Conservation (phyloP, 495 filamentous ascomycete genomes). For the Talaromyces wortmannii region DNA sequence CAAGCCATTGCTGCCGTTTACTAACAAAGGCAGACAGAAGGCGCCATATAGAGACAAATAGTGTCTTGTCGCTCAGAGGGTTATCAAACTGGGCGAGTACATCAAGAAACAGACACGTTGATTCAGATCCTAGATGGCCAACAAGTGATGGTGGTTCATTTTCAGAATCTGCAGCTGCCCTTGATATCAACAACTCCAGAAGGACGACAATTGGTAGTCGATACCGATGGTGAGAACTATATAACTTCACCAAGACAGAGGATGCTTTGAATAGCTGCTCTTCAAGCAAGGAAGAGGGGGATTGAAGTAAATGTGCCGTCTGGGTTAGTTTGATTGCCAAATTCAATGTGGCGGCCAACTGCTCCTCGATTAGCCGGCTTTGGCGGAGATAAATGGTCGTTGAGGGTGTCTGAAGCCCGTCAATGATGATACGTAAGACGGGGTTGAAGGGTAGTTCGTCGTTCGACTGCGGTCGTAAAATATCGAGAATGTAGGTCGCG, state of each 20-base stretch:
- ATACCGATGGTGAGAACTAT: constrained; percentile 63
- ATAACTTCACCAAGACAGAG: constrained; percentile 69
- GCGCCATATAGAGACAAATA: constrained; percentile 68
- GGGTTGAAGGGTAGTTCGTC: constrained; percentile 71
- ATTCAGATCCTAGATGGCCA: constrained; percentile 75
- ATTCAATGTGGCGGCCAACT: constrained; percentile 55
- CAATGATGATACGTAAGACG: constrained; percentile 61
- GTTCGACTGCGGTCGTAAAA: constrained; percentile 62
- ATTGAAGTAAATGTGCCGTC: constrained; percentile 57
- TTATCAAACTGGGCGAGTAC: constrained; percentile 71
- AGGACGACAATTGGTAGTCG: constrained; percentile 57
- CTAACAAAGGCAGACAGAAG: constrained; percentile 83
- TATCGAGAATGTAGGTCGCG: constrained; percentile 67
- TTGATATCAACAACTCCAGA: constrained; percentile 67
- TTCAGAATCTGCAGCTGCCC: constrained; percentile 49
- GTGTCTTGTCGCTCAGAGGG: constrained; percentile 54
- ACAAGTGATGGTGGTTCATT: constrained; percentile 82
- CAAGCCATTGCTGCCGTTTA: constrained; percentile 91
- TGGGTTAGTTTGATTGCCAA: constrained; percentile 65
- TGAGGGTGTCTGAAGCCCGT: constrained; percentile 57
- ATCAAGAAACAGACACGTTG: constrained; percentile 75
- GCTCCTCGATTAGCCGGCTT: constrained; percentile 47
- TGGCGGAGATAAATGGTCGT: constrained; percentile 56
- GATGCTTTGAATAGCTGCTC: constrained; percentile 71
- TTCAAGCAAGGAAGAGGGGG: constrained; percentile 58